Evolutionary conservation across 805 yeast species (phyloP).

Genomic region (Zygoascus biomembranicola): DNA sequence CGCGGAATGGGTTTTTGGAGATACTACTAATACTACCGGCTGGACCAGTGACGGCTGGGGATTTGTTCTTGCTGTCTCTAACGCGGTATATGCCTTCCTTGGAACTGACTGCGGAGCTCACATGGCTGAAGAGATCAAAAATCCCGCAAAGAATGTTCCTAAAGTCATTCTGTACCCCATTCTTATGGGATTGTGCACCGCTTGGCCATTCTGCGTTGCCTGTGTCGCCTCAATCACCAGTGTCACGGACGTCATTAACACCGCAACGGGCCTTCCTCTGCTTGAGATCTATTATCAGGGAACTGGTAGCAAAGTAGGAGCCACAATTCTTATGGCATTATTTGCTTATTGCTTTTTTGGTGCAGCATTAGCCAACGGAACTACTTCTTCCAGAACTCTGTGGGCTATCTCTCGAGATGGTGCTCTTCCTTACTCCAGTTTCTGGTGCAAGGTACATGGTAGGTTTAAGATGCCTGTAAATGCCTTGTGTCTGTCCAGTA

Average conservation of each 20-base stretch:
- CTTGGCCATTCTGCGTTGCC: constrained; percentile 26
- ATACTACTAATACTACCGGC: constrained; percentile 50
- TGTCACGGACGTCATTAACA: constrained; percentile 38
- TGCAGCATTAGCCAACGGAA: constrained; percentile 45
- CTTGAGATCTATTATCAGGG: constrained; percentile 57
- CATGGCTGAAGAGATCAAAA: constrained; percentile 56
- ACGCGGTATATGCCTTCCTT: constrained; percentile 62
- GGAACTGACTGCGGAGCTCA: constrained; percentile 56
- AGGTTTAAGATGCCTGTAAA: constrained; percentile 47
- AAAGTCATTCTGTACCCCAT: constrained; percentile 55
- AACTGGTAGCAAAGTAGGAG: constrained; percentile 43
- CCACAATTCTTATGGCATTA: constrained; percentile 39
- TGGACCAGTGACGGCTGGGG: constrained; percentile 54
- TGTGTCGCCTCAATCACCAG: constrained; percentile 49
- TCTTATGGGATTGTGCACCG: constrained; percentile 56
- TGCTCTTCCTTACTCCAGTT: constrained; percentile 48
- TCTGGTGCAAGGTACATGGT: constrained; percentile 41
- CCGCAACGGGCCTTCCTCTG: constrained; percentile 55
- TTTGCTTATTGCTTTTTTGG: constrained; percentile 47
- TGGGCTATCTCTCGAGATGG: constrained; percentile 66
- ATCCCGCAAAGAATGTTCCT: constrained; percentile 54
- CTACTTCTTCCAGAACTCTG: constrained; percentile 60
- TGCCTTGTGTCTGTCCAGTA: constrained; percentile 49
- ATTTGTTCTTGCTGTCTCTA: constrained; percentile 60
- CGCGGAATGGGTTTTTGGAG: constrained; percentile 29